Base-by-base conservation (phyloP, 768 basidiomycete species). In the Phanerodontia chrysosporium region DNA sequence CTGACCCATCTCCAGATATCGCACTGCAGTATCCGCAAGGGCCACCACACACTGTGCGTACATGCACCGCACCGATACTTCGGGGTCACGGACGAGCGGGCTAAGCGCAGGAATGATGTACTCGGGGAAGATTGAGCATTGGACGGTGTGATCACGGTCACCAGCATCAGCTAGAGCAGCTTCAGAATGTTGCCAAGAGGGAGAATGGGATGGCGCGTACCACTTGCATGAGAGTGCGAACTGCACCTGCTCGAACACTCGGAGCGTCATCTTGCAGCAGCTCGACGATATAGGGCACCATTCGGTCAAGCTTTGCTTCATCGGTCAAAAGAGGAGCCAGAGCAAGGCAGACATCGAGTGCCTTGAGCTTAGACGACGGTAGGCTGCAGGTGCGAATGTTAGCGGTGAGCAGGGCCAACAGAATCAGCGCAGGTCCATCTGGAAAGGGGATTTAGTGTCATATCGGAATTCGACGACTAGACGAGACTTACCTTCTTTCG, bases 1-100 rank as follows among this genome's bases (percentile, higher is more conserved):
- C 68, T 97, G 93, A 0, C 87, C 89, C 86, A 98, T 94, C 71
- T 98, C 95, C 30, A 98, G 76, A 72, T 95, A 97, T 44, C 87
- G 80, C 57, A 90, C 80, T 1, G 93, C 92, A 0, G 89, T 91
- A 58, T 94, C 89, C 0, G 95, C 94, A 1, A 99, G 78, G 21
- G 85, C 81, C 1, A 88, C 87, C 36, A 98, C 84, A 62, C 89
- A 90, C 64, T 92, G 89, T 0, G 95, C 97, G 67, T 90, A 80
- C 72, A 90, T 76, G 72, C 84, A 72, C 73, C 97, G 79, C 3
- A 89, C 86, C n/a, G 86, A 87, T 0, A 93, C 81, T 64, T 98
- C 95, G 1, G 86, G 77, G 68, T 98, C 97, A 51, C 84, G 81
- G 0, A 89, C 83, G 7, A 99, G 79, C 61, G 92, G 86, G 35